These are phyloP conservation scores for Salix koriyanagi DNA, from an alignment of 345 rosid species.

Conservation along the genomic window DNA sequence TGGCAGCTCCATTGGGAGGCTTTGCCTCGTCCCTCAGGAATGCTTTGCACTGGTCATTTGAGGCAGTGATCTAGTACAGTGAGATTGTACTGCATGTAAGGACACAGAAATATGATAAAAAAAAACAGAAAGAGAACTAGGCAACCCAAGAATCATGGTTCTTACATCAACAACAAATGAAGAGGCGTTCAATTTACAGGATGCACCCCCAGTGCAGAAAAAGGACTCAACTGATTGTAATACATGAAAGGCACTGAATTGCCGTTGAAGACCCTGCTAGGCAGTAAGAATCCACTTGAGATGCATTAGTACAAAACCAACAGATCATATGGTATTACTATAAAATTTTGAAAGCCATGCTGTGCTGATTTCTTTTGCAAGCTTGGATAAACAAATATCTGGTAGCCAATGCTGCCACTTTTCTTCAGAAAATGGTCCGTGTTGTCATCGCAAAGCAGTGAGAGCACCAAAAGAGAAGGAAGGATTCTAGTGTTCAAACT, in stretches of 20 bases:
- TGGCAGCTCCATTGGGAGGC: conserved; percentile 20
- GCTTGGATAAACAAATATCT: neutral
- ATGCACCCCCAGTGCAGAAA: conserved; percentile 54
- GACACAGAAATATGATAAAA: conserved; percentile 13
- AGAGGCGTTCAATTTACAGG: conserved; percentile 53
- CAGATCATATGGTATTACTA: neutral
- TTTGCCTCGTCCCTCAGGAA: conserved; percentile 37
- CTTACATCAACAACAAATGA: conserved; percentile 69
- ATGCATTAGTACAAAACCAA: neutral
- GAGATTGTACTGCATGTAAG: conserved; percentile 23
- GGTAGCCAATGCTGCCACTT: neutral
- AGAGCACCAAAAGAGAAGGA: neutral
- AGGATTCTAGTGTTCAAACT: neutral
- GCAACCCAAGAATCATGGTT: conserved; percentile 9
- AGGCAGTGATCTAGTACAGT: conserved; percentile 49
- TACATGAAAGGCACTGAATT: conserved; percentile 64
- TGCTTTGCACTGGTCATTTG: conserved; percentile 48
- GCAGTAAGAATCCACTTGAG: conserved; percentile 1
- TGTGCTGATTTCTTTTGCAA: neutral
- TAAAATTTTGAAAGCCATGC: neutral
- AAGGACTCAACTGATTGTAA: conserved; percentile 59
- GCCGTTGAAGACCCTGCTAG: conserved; percentile 62
- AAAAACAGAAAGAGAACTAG: neutral
- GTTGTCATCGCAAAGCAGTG: neutral
- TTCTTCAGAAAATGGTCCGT: neutral